A percentile compares a stretch with the other conserved stretches of the same genome.
Evolutionary conservation across 2,329 filamentous ascomycete species (phyloP).

Genomic region (Colletotrichum simmondsii): DNA sequence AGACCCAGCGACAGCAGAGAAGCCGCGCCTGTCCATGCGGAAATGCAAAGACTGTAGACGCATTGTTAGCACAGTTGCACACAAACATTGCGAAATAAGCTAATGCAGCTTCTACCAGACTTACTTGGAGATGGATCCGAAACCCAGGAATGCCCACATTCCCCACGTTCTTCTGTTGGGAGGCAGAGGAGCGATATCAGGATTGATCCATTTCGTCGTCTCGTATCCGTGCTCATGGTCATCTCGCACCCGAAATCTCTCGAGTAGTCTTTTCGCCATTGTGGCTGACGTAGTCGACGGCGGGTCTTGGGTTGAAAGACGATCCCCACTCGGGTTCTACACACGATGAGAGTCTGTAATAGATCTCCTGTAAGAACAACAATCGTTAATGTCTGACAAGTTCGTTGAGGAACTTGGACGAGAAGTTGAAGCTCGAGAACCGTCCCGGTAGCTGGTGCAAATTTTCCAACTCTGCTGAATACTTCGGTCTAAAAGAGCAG

Average conservation of each 20-base stretch:
- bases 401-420: background rate
- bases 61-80: background rate
- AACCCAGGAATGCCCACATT: constrained; percentile 35
- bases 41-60: constrained; percentile 31
- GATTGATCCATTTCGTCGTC: constrained; percentile 61
- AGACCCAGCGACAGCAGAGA: constrained; percentile 34
- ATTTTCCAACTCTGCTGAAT: background rate
- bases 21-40: constrained; percentile 34
- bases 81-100: no score
- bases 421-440: background rate
- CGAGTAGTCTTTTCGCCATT: constrained; percentile 22
- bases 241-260: constrained; percentile 29
- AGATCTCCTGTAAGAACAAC: no score
- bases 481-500: background rate
- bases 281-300: background rate
- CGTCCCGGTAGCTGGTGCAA: background rate
- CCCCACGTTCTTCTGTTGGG: constrained; percentile 58
- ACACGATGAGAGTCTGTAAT: background rate
- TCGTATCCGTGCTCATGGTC: constrained; percentile 41
- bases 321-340: background rate
- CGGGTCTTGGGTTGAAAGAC: background rate
- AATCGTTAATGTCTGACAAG: background rate
- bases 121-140: constrained; percentile 37
- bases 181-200: constrained; percentile 53
- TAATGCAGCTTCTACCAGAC: background rate